Evolutionary conservation across 106 monocot genomes (phyloP).

Genomic region (Cymbidium sinense): DNA sequence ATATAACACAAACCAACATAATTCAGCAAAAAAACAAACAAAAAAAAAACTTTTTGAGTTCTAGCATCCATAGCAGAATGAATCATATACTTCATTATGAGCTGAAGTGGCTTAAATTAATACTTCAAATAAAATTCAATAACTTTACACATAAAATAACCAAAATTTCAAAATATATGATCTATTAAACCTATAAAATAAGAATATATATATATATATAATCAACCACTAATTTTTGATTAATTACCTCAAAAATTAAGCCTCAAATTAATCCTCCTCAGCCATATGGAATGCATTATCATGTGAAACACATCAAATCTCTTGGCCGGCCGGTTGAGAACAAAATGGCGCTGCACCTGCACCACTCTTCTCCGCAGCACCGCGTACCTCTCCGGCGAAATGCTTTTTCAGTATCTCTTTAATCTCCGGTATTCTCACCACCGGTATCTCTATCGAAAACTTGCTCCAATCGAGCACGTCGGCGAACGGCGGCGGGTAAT

Average conservation of each 20-base stretch:
- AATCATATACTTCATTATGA: too few relatives aligned
- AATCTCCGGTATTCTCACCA: conserved; percentile 32
- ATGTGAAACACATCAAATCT: conserved; percentile 44
- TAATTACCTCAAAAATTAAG: conserved; percentile 1
- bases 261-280: conserved; percentile 40
- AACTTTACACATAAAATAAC: too few relatives aligned
- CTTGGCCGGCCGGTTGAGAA: conserved; percentile 38
- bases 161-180: too few relatives aligned
- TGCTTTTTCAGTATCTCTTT: conserved; percentile 32
- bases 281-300: conserved; percentile 54
- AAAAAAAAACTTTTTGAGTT: too few relatives aligned
- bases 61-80: too few relatives aligned
- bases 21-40: too few relatives aligned
- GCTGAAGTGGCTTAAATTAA: too few relatives aligned
- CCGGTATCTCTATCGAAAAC: conserved; percentile 35
- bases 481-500: conserved; percentile 52
- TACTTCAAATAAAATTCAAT: too few relatives aligned
- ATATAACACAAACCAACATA: too few relatives aligned
- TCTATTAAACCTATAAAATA: too few relatives aligned
- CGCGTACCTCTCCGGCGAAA: conserved; percentile 13
- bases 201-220: too few relatives aligned
- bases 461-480: conserved; percentile 74
- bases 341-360: conserved; percentile 39
- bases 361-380: conserved; percentile 23
- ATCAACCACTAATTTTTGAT: background rate